A percentile compares a stretch with the other conserved stretches of the same genome.
phyloP scores from a whole-genome alignment of 2,329 filamentous ascomycete genomes.

The Cylindrodendrum hubeiense region DNA sequence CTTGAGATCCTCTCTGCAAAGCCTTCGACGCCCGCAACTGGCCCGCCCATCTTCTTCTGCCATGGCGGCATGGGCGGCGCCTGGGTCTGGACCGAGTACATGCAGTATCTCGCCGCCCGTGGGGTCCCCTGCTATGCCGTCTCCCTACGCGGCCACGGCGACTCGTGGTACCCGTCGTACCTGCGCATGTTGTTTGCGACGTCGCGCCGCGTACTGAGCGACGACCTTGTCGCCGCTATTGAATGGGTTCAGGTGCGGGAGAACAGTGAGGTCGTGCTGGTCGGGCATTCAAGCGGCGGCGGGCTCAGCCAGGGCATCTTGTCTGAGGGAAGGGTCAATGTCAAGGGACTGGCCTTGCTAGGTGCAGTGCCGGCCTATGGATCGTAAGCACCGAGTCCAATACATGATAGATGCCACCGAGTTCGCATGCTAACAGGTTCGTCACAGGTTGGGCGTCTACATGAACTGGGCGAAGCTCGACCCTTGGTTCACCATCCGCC shows the following conservation, averaged over 20 bases:
- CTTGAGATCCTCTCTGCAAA: conserved; percentile 63
- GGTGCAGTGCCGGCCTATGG: conserved; percentile 60
- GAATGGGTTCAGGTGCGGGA: conserved; percentile 49
- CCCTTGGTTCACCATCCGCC: conserved; percentile 60
- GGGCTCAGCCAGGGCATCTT: conserved; percentile 64
- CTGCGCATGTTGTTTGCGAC: conserved; percentile 62
- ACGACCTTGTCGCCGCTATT: conserved; percentile 59
- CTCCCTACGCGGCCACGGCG: conserved; percentile 65
- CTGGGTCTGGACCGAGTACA: conserved; percentile 65
- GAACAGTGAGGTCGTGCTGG: conserved; percentile 53
- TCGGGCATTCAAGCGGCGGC: conserved; percentile 65
- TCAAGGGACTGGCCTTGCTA: conserved; percentile 59
- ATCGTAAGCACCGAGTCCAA: conserved; percentile 36
- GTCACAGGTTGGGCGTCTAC: conserved; percentile 57
- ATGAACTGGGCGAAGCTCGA: conserved; percentile 61
- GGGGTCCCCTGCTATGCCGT: conserved; percentile 65
- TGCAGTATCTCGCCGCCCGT: conserved; percentile 59
- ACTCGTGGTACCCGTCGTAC: conserved; percentile 64
- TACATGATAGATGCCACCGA: not conserved
- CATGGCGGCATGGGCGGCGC: conserved; percentile 68
- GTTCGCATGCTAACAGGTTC: not conserved
- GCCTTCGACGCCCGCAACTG: conserved; percentile 38
- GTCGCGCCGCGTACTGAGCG: conserved; percentile 54
- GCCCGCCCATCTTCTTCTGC: conserved; percentile 61
- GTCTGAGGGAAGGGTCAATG: conserved; percentile 52